Conservation (phyloP, 2,329 filamentous ascomycete species). For the Colletotrichum sojae region DNA sequence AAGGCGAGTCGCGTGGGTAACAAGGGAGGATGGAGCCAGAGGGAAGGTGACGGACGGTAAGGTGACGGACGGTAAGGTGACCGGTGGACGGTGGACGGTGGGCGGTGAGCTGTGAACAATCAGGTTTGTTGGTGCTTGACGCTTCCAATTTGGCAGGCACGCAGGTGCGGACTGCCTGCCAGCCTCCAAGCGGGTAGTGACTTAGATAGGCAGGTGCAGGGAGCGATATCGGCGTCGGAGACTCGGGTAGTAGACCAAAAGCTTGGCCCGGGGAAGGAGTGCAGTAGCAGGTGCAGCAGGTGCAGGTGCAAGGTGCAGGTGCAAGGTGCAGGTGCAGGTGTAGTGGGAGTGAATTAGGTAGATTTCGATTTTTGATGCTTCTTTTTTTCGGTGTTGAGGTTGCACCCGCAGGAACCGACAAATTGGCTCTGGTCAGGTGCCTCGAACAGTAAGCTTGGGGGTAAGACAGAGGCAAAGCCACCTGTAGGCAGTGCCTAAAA, state of each 20-base stretch:
- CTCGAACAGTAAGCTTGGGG: slow-evolving; percentile 7
- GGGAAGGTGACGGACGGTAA: background rate
- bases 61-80: slow-evolving; percentile 2
- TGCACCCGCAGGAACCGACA: slow-evolving; percentile 33
- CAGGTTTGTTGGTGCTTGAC: slow-evolving; percentile 2
- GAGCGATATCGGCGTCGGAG: slow-evolving; percentile 38
- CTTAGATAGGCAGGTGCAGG: background rate
- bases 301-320: no score
- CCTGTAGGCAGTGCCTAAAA: background rate
- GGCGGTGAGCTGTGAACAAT: slow-evolving; percentile 32
- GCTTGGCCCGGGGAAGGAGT: no score
- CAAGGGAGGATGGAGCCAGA: slow-evolving; percentile 1
- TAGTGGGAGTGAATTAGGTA: no score
- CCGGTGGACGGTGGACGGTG: slow-evolving; percentile 29
- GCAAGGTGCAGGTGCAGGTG: no score
- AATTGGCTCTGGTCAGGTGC: slow-evolving; percentile 38
- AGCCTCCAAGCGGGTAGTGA: background rate
- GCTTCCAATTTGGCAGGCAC: no score
- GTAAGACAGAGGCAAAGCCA: slow-evolving; percentile 25
- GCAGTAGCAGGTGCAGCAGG: no score
- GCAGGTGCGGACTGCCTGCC: background rate
- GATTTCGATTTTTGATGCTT: background rate
- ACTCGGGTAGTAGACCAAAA: slow-evolving; percentile 19
- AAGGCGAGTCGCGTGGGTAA: slow-evolving; percentile 6
- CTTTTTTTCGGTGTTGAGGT: slow-evolving; percentile 23